Base-by-base conservation (phyloP, 148 eudicot species). In the Fagopyrum esculentum region DNA sequence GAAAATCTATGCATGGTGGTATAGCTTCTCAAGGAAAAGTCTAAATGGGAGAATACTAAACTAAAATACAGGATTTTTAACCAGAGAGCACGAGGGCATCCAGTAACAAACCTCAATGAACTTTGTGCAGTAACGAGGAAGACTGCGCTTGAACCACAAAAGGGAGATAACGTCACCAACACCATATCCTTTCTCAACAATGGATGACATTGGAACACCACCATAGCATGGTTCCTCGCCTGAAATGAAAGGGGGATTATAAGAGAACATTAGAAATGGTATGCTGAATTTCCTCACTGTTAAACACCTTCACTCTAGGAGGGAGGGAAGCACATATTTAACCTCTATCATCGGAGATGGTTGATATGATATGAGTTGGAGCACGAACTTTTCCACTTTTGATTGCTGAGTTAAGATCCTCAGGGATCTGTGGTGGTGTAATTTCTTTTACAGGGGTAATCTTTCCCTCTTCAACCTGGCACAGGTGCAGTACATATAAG, bases 341-440 rank as follows among this genome's bases (percentile, higher is more conserved):
- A 89, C 99, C 99, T 84, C 99, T 86, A 63, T 95, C 99, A 70
- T 95, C 99, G 68, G 98, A 92, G 76, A 94, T 93, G 80, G 97
- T 95, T 72, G 99, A 95, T 77, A 95, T 92, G 78, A 92, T 87
- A 83, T 95, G 97, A 81, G 99, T 95, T 73, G 97, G 99, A 74
- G 97, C 98, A 66, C 98, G 93, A 73, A 95, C 97, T 95, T 95
- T 95, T 60, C 99, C 99, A 76, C 97, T 92, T 80, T 95, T 95
- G 51, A 95, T 92, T 71, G 97, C 97, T 6, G 81, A 70, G 83
- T 77, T 92, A 72, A 95, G 93, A 84, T 95, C 99, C 83, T 95
- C 99, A 0, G 99, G 50, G 50, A 48, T 48, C 50, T 48, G 50
- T 6, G 50, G 50, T 48, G 10, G 50, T 6, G 50, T 48, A 48